These are phyloP conservation scores for Russula griseocarnosa DNA, from an alignment of 768 basidiomycete genomes.

Conservation along the genomic window DNA sequence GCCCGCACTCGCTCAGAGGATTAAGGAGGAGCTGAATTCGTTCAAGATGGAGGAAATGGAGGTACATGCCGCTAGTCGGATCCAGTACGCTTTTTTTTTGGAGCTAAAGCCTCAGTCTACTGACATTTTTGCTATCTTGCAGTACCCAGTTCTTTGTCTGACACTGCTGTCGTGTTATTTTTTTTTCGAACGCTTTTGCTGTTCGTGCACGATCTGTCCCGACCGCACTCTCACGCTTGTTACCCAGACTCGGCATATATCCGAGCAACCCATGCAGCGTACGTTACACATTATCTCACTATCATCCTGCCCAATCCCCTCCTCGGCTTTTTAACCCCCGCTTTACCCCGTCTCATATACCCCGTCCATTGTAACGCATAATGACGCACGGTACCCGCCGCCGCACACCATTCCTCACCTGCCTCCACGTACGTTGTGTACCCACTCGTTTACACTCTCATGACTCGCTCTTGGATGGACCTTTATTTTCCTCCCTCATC, in stretches of 20 bases:
- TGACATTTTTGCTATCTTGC: constrained; percentile 23
- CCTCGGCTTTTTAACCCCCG: constrained; percentile 8
- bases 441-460: constrained; percentile 29
- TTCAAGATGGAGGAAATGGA: constrained; percentile 99
- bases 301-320: constrained; percentile 5
- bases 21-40: constrained; percentile 97
- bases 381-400: constrained; percentile 27
- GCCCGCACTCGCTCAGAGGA: constrained; percentile 89
- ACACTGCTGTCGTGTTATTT: constrained; percentile 33
- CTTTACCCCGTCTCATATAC: constrained; percentile 28
- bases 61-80: constrained; percentile 88
- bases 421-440: constrained; percentile 29
- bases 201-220: constrained; percentile 26
- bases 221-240: constrained; percentile 21
- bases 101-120: constrained; percentile 7
- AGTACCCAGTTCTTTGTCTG: constrained; percentile 90
- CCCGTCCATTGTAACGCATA: constrained; percentile 31
- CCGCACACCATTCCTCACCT: constrained; percentile 19
- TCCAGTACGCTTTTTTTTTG: constrained; percentile 56
- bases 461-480: constrained; percentile 30
- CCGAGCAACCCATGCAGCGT: constrained; percentile 15
- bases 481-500: constrained; percentile 14
- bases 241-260: constrained; percentile 20
- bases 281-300: constrained; percentile 23
- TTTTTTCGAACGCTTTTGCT: constrained; percentile 7